These are phyloP conservation scores for Colletotrichum sansevieriae DNA, from an alignment of 2,329 filamentous ascomycete species.

Conservation along the genomic window DNA sequence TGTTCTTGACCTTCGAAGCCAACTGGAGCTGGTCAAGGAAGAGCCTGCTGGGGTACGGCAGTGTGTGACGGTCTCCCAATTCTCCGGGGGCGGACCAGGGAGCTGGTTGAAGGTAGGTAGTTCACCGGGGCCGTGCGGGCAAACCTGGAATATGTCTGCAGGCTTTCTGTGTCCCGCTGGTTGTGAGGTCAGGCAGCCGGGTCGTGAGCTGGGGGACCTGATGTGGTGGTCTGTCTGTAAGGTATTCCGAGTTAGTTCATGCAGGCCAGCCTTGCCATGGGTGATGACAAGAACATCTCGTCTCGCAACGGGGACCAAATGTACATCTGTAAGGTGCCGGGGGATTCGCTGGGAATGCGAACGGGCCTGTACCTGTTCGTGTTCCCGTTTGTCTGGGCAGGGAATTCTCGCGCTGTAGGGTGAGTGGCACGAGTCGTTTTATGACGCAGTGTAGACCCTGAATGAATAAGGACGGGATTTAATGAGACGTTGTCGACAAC, in stretches of 20 bases:
- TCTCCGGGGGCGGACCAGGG: slow-evolving; percentile 40
- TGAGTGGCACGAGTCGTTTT: slow-evolving; percentile 28
- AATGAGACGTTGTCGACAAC: not conserved
- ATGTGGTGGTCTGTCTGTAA: slow-evolving; percentile 31
- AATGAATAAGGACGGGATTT: slow-evolving; percentile 6
- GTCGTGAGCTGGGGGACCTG: slow-evolving; percentile 30
- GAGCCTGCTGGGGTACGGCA: slow-evolving; percentile 29
- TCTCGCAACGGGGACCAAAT: slow-evolving; percentile 30
- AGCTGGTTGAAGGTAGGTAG: slow-evolving; percentile 37
- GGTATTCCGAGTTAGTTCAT: slow-evolving; percentile 40
- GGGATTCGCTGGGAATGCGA: slow-evolving; percentile 22
- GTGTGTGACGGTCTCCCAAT: slow-evolving; percentile 36
- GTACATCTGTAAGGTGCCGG: slow-evolving; percentile 31
- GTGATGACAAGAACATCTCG: slow-evolving; percentile 20
- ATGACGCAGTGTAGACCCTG: slow-evolving; percentile 34
- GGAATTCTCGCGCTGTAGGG: slow-evolving; percentile 21
- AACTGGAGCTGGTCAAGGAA: slow-evolving; percentile 18
- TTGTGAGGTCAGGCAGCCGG: slow-evolving; percentile 7
- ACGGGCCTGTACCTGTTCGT: slow-evolving; percentile 14
- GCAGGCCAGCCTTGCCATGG: slow-evolving; percentile 41
- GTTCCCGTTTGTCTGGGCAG: slow-evolving; percentile 10
- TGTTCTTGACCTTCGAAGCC: slow-evolving; percentile 14
- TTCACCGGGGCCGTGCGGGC: slow-evolving; percentile 41
- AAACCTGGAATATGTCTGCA: slow-evolving; percentile 38
- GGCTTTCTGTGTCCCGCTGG: slow-evolving; percentile 30